These are phyloP conservation scores for Byssoonygena ceratinophila DNA, from an alignment of 2,329 filamentous ascomycete genomes.

Conservation along the genomic window DNA sequence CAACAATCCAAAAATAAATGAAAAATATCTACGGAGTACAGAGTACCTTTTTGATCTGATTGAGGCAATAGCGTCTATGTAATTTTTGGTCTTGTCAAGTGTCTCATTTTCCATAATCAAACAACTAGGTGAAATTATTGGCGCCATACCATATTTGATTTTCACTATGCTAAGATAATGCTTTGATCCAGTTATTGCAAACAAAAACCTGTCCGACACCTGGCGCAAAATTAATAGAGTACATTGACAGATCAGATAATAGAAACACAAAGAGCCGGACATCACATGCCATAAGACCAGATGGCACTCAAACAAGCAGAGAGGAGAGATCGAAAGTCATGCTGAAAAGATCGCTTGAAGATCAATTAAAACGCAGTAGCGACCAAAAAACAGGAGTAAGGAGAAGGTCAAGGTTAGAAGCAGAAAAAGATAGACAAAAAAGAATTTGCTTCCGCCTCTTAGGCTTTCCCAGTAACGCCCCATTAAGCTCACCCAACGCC, in stretches of 20 bases:
- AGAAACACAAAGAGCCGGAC: not conserved
- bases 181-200: not conserved
- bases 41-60: too few relatives aligned
- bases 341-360: not conserved
- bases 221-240: not conserved
- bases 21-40: too few relatives aligned
- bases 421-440: not conserved
- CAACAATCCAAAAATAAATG: too few relatives aligned
- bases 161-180: too few relatives aligned
- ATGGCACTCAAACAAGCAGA: not conserved
- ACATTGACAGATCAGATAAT: conserved; percentile 3
- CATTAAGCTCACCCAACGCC: conserved; percentile 1
- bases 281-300: not conserved
- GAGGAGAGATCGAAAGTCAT: not conserved
- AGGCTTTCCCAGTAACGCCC: not conserved
- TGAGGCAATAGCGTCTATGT: too few relatives aligned
- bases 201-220: not conserved
- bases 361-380: not conserved
- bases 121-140: too few relatives aligned
- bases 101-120: too few relatives aligned
- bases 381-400: not conserved
- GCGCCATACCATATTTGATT: too few relatives aligned
- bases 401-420: not conserved
- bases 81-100: too few relatives aligned
- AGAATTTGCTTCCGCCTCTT: not conserved